These are phyloP conservation scores for Theobroma cacao DNA, from an alignment of 345 rosid genomes.

Conservation along the genomic window DNA sequence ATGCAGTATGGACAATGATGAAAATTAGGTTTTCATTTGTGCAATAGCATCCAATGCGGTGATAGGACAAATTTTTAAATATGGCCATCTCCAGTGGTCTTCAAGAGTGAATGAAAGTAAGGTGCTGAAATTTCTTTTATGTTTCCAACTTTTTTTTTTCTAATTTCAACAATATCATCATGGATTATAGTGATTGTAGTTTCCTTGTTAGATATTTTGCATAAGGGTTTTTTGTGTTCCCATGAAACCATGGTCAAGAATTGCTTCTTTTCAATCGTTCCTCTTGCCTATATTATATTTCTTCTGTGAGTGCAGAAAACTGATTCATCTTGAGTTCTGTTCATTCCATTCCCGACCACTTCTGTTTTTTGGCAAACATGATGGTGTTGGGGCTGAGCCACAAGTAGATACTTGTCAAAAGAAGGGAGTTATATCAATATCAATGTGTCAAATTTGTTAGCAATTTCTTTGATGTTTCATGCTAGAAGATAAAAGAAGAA, in stretches of 20 bases:
- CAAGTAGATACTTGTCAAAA: neutral
- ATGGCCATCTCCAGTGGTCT: conserved; percentile 18
- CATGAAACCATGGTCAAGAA: neutral
- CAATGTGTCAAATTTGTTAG: neutral
- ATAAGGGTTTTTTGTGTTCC: neutral
- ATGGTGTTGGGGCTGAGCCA: neutral
- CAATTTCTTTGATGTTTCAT: neutral
- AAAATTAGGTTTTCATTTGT: conserved; percentile 29
- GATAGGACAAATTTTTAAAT: conserved; percentile 20
- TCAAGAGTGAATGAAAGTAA: conserved; percentile 28
- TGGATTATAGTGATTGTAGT: conserved; percentile 20
- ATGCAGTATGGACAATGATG: conserved; percentile 68
- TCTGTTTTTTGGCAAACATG: neutral
- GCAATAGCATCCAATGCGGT: conserved; percentile 30
- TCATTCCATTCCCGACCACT: neutral
- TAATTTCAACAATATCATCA: neutral
- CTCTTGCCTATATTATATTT: neutral
- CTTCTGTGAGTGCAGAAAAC: neutral
- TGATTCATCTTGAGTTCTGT: neutral
- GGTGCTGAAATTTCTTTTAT: conserved; percentile 5
- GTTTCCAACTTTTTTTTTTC: neutral
- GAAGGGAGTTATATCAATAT: neutral
- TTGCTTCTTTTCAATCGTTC: neutral
- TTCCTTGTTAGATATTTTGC: neutral
- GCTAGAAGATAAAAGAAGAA: neutral